A percentile compares a stretch with the other conserved stretches of the same genome.
Evolutionary conservation across 305 asterid genomes (phyloP).

Genomic region (Caryopteris hybrid): DNA sequence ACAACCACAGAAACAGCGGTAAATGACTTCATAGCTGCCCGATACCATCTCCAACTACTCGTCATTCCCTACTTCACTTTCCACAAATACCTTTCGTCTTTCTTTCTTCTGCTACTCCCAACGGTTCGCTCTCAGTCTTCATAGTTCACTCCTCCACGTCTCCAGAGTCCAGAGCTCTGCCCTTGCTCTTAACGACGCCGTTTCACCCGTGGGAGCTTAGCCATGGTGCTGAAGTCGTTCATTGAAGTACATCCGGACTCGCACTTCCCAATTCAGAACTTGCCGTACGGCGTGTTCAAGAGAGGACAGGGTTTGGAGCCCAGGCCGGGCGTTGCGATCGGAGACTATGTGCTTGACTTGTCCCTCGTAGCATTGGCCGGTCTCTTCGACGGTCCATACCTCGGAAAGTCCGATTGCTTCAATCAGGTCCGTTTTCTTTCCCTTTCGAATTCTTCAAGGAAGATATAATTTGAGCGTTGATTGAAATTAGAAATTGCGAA

Average conservation of each 20-base stretch:
- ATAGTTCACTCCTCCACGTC: background rate
- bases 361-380: slow-evolving; percentile 63
- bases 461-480: background rate
- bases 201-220: background rate
- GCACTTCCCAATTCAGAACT: slow-evolving; percentile 91
- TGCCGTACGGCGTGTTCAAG: slow-evolving; percentile 91
- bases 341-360: slow-evolving; percentile 76
- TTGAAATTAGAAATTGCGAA: background rate
- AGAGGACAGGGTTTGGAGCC: slow-evolving; percentile 48
- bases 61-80: background rate
- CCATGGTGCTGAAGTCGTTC: slow-evolving; percentile 74
- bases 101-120: background rate
- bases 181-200: slow-evolving; percentile 13
- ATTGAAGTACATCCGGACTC: slow-evolving; percentile 74
- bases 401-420: slow-evolving; percentile 70
- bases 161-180: no score
- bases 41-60: no score
- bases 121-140: background rate
- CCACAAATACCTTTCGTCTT: background rate
- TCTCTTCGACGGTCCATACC: slow-evolving; percentile 72
- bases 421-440: slow-evolving; percentile 46
- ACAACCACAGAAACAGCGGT: no score
- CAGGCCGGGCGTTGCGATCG: slow-evolving; percentile 82
- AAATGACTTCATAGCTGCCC: no score
- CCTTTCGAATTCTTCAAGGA: background rate